Evolutionary conservation across 768 basidiomycete genomes (phyloP).

Genomic region (Nidula microcarpa): DNA sequence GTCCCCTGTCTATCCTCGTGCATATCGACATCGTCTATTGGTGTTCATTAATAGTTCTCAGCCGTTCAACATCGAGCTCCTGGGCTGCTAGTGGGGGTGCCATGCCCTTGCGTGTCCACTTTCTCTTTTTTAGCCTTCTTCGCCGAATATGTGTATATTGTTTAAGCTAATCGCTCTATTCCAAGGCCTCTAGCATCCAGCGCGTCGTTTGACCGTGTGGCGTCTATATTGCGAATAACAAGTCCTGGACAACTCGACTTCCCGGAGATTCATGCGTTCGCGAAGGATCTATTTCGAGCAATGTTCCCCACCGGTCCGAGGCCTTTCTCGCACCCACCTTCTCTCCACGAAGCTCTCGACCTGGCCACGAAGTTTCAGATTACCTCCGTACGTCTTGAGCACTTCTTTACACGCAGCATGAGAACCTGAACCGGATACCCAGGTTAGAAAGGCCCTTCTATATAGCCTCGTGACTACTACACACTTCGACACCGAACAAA

Average conservation of each 20-base stretch:
- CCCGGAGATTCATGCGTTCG: constrained; percentile 45
- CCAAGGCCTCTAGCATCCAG: constrained; percentile 44
- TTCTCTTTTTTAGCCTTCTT: neutral
- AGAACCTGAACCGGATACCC: constrained; percentile 1
- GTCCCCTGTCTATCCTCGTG: no score
- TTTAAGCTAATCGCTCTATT: constrained; percentile 5
- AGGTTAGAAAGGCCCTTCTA: constrained; percentile 62
- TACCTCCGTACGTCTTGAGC: constrained; percentile 38
- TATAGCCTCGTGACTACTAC: constrained; percentile 61
- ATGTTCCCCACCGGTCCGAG: constrained; percentile 48
- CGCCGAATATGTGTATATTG: neutral
- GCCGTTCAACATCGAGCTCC: neutral
- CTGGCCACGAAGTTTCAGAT: constrained; percentile 48
- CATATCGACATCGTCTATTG: neutral
- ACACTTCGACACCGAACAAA: constrained; percentile 45
- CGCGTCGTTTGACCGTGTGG: constrained; percentile 42
- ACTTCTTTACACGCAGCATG: neutral
- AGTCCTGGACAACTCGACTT: constrained; percentile 55
- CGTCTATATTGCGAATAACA: constrained; percentile 54
- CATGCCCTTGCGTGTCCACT: neutral
- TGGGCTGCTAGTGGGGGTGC: neutral
- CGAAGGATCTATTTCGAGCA: constrained; percentile 34
- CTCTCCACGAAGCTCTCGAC: constrained; percentile 47
- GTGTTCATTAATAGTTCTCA: neutral
- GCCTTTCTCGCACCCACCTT: constrained; percentile 33